These are phyloP conservation scores for Arthroderma sp. DNA, from an alignment of 2,329 filamentous ascomycete genomes.

Conservation along the genomic window DNA sequence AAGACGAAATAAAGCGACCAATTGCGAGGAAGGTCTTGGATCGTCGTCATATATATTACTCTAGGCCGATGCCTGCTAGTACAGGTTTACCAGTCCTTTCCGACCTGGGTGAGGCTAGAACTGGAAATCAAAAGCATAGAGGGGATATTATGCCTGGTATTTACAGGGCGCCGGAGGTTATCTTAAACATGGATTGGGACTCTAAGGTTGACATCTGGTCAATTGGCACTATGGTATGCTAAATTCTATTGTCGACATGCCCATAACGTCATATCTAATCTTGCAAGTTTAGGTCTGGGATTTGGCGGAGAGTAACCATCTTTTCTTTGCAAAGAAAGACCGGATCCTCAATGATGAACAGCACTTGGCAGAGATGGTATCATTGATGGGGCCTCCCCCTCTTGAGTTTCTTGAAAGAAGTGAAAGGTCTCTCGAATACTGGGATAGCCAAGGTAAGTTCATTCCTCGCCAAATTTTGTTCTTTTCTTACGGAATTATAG, in stretches of 20 bases:
- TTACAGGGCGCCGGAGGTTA: conserved; percentile 19
- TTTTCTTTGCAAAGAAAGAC: conserved; percentile 5
- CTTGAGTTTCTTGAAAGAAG: conserved; percentile 15
- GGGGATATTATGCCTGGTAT: conserved; percentile 17
- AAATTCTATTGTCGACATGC: conserved; percentile 5
- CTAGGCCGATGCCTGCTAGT: conserved; percentile 7
- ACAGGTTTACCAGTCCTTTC: conserved; percentile 6
- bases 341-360: conserved; percentile 9
- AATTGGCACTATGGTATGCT: conserved; percentile 17
- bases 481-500: conserved; percentile 4
- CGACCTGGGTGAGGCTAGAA: conserved; percentile 9
- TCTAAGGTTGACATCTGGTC: conserved; percentile 19
- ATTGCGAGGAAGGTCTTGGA: conserved; percentile 10
- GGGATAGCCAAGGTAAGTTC: conserved; percentile 17
- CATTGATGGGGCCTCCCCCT: conserved; percentile 14
- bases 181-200: conserved; percentile 19
- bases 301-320: background rate
- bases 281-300: conserved; percentile 8
- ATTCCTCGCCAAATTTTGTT: conserved; percentile 1
- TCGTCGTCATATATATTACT: conserved; percentile 11
- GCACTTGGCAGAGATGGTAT: conserved; percentile 19
- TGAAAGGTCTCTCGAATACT: conserved; percentile 16
- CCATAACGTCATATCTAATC: background rate
- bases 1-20: conserved; percentile 9
- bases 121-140: background rate